A percentile compares a stretch with the other conserved stretches of the same genome.
Conservation (phyloP, 1,139 yeast species). For the Trichomonascaceae sp. region DNA sequence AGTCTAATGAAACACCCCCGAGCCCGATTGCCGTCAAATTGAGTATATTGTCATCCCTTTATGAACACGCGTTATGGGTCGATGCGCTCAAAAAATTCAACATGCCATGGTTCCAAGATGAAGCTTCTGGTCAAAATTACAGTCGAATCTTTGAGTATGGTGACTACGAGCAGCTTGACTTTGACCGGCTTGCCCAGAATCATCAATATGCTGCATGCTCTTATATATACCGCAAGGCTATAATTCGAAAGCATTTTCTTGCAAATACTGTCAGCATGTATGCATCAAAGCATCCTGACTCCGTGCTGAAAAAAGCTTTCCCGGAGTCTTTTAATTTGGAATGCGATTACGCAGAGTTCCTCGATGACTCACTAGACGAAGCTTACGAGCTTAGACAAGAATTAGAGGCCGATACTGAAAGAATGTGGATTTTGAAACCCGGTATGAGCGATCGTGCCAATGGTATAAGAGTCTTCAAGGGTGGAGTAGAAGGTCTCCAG, state of each 20-base stretch:
- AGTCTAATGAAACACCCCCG: neutral
- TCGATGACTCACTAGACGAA: slow-evolving; percentile 90
- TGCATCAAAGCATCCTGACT: slow-evolving; percentile 65
- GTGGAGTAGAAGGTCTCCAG: slow-evolving; percentile 67
- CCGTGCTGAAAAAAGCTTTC: slow-evolving; percentile 52
- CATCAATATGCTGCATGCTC: slow-evolving; percentile 64
- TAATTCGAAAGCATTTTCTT: slow-evolving; percentile 83
- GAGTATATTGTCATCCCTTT: slow-evolving; percentile 34
- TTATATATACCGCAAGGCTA: slow-evolving; percentile 72
- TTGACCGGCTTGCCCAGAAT: slow-evolving; percentile 49
- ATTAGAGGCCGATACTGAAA: slow-evolving; percentile 49
- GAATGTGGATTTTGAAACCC: slow-evolving; percentile 86
- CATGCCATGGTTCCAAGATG: slow-evolving; percentile 10
- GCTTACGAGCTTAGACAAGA: slow-evolving; percentile 81
- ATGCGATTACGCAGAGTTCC: slow-evolving; percentile 92
- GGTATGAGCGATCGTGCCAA: slow-evolving; percentile 97
- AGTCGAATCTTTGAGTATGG: slow-evolving; percentile 63
- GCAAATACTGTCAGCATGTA: slow-evolving; percentile 73
- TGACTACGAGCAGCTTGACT: slow-evolving; percentile 83
- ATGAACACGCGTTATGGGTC: slow-evolving; percentile 53
- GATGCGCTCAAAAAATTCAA: slow-evolving; percentile 35
- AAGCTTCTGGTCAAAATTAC: slow-evolving; percentile 9
- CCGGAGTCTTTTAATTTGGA: slow-evolving; percentile 78
- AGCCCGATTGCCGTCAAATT: slow-evolving; percentile 3
- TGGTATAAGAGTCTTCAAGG: slow-evolving; percentile 77